A percentile compares a stretch with the other conserved stretches of the same genome.
Evolutionary conservation across 176 grass and related monocot species (phyloP).

Genomic region (maize (Zea mays)): DNA sequence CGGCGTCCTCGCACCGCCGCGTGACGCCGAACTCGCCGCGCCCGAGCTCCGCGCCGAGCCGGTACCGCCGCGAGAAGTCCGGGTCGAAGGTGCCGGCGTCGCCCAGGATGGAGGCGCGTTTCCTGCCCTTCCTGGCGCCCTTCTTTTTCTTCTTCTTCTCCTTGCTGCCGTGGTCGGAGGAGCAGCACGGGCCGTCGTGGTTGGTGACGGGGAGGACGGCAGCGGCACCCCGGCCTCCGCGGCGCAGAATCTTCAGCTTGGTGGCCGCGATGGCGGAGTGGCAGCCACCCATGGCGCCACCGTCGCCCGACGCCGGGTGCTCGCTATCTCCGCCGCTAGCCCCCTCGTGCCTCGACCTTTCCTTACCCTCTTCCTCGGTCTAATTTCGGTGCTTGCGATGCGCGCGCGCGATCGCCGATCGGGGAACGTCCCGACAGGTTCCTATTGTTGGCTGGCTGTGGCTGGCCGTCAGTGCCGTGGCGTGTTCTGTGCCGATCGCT

Average conservation of each 20-base stretch:
- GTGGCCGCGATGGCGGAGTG: slow-evolving; percentile 50
- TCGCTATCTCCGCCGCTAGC: slow-evolving; percentile 37
- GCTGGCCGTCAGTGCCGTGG: slow-evolving; percentile 31
- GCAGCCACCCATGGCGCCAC: slow-evolving; percentile 54
- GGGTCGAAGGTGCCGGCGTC: neutral
- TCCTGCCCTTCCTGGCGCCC: neutral
- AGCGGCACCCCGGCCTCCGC: neutral
- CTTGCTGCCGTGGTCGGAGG: neutral
- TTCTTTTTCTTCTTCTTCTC: neutral
- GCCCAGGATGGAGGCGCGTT: slow-evolving; percentile 41
- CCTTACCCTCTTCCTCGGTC: slow-evolving; percentile 4
- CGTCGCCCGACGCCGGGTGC: slow-evolving; percentile 22
- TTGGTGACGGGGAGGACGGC: slow-evolving; percentile 36
- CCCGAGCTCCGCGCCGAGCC: slow-evolving; percentile 71
- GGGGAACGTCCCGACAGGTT: neutral
- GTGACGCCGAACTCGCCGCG: slow-evolving; percentile 90
- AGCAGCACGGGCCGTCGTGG: neutral
- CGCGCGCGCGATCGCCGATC: neutral
- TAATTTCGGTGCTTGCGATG: neutral
- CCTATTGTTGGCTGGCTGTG: slow-evolving; percentile 3
- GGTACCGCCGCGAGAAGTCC: slow-evolving; percentile 53
- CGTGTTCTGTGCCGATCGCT: neutral
- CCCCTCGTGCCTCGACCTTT: neutral
- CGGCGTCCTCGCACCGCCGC: slow-evolving; percentile 52
- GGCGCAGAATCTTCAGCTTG: slow-evolving; percentile 31